These are phyloP conservation scores for Beauveria australis DNA, from an alignment of 2,329 filamentous ascomycete genomes.

Conservation along the genomic window DNA sequence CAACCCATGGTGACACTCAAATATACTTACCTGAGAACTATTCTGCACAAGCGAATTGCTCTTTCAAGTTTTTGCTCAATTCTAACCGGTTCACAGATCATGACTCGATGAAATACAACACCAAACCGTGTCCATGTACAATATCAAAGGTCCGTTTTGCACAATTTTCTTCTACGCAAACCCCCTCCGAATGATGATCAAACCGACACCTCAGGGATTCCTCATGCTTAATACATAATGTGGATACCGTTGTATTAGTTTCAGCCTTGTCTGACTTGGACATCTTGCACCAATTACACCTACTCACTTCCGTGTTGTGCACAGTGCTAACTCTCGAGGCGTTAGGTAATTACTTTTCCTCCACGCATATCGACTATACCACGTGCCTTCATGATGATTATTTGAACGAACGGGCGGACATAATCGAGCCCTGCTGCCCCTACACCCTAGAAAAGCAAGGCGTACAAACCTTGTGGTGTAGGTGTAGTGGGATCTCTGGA, in stretches of 20 bases:
- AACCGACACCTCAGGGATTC: slow-evolving; percentile 57
- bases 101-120: slow-evolving; percentile 3
- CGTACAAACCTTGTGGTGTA: slow-evolving; percentile 55
- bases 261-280: slow-evolving; percentile 60
- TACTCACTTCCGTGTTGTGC: slow-evolving; percentile 7
- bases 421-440: slow-evolving; percentile 46
- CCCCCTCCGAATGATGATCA: slow-evolving; percentile 48
- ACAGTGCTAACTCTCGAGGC: slow-evolving; percentile 28
- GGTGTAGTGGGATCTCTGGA: slow-evolving; percentile 47
- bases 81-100: slow-evolving; percentile 15
- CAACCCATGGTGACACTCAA: slow-evolving; percentile 44
- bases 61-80: neutral
- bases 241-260: slow-evolving; percentile 54
- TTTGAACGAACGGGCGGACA: slow-evolving; percentile 66
- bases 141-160: slow-evolving; percentile 37
- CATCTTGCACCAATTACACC: slow-evolving; percentile 18
- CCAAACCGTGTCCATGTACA: neutral
- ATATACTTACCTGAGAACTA: slow-evolving; percentile 44
- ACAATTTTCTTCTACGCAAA: slow-evolving; percentile 6
- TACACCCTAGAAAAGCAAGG: slow-evolving; percentile 43
- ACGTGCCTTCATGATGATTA: slow-evolving; percentile 44
- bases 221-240: slow-evolving; percentile 59
- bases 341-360: slow-evolving; percentile 31
- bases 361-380: slow-evolving; percentile 19
- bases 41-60: slow-evolving; percentile 9